phyloP scores from a whole-genome alignment of 179 eudicot genomes.

The Nepenthes alata region DNA sequence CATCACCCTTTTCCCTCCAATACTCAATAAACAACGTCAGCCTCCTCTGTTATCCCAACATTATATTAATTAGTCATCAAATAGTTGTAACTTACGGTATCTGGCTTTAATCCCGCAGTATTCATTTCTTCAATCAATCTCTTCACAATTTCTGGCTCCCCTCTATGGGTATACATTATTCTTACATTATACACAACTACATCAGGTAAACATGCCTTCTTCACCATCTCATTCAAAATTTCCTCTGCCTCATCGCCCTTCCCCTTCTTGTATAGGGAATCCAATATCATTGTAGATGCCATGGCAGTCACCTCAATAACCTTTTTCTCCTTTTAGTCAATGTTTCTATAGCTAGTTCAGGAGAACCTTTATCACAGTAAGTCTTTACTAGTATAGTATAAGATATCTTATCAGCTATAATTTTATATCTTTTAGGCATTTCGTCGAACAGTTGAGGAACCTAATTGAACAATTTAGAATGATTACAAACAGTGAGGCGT shows the following conservation, averaged over 20 bases:
- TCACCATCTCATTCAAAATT: slow-evolving; percentile 62
- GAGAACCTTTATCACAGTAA: slow-evolving; percentile 42
- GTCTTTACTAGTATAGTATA: slow-evolving; percentile 56
- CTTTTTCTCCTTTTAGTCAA: slow-evolving; percentile 42
- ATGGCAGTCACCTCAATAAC: slow-evolving; percentile 48
- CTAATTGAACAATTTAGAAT: slow-evolving; percentile 25
- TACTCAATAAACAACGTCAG: slow-evolving; percentile 40
- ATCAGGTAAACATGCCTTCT: slow-evolving; percentile 42
- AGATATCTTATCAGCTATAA: slow-evolving; percentile 45
- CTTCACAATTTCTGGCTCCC: slow-evolving; percentile 43
- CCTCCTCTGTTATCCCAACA: slow-evolving; percentile 57
- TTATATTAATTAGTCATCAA: slow-evolving; percentile 59
- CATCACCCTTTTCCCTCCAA: slow-evolving; percentile 36
- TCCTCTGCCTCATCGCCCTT: slow-evolving; percentile 34
- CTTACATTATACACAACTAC: slow-evolving; percentile 59
- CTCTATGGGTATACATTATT: slow-evolving; percentile 33
- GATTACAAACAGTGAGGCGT: slow-evolving; percentile 43
- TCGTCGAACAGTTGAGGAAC: slow-evolving; percentile 61
- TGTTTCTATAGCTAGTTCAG: slow-evolving; percentile 38
- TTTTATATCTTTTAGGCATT: slow-evolving; percentile 39
- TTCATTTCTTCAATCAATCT: slow-evolving; percentile 59
- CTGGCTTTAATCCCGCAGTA: slow-evolving; percentile 42
- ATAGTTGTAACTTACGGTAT: slow-evolving; percentile 54
- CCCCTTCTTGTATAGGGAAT: slow-evolving; percentile 45
- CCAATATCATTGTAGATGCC: slow-evolving; percentile 41